Evolutionary conservation across 2,329 filamentous ascomycete species (phyloP).

Genomic region (Hypomyces rosellus): DNA sequence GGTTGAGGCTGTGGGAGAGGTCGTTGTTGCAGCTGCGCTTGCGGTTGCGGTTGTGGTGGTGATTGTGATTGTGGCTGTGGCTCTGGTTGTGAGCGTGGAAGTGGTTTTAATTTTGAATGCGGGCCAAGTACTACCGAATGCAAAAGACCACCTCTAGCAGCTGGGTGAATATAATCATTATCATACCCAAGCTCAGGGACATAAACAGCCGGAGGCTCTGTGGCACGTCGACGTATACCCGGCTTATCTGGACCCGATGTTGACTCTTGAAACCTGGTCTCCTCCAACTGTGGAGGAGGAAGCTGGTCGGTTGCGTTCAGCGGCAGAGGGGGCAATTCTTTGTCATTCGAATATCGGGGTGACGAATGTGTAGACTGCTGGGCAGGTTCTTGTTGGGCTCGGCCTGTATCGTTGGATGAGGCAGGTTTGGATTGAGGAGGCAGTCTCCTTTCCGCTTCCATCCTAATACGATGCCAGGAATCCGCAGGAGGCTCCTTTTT

Average conservation of each 20-base stretch:
- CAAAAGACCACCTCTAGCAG: constrained; percentile 16
- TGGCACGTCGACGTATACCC: constrained; percentile 22
- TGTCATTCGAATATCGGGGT: constrained; percentile 21
- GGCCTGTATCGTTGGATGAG: constrained; percentile 1
- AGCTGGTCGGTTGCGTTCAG: neutral
- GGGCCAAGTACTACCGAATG: neutral
- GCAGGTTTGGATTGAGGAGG: constrained; percentile 8
- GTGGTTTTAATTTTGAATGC: neutral
- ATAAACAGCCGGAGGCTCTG: constrained; percentile 21
- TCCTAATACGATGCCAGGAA: constrained; percentile 36
- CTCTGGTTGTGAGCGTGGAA: neutral
- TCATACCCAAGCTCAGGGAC: constrained; percentile 21
- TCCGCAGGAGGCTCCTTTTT: constrained; percentile 53
- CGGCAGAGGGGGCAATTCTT: constrained; percentile 27
- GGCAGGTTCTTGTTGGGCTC: neutral
- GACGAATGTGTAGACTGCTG: constrained; percentile 10
- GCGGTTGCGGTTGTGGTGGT: neutral
- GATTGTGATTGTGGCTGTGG: constrained; percentile 10
- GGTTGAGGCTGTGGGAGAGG: neutral
- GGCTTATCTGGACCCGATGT: constrained; percentile 3
- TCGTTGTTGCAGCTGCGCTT: neutral
- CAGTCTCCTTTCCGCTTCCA: constrained; percentile 35
- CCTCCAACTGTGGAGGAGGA: neutral
- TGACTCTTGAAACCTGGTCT: neutral
- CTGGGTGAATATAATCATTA: constrained; percentile 21